A percentile compares a stretch with the other conserved stretches of the same genome.
phyloP scores from a whole-genome alignment of 2,329 filamentous ascomycete species.

The Alternaria dauci region DNA sequence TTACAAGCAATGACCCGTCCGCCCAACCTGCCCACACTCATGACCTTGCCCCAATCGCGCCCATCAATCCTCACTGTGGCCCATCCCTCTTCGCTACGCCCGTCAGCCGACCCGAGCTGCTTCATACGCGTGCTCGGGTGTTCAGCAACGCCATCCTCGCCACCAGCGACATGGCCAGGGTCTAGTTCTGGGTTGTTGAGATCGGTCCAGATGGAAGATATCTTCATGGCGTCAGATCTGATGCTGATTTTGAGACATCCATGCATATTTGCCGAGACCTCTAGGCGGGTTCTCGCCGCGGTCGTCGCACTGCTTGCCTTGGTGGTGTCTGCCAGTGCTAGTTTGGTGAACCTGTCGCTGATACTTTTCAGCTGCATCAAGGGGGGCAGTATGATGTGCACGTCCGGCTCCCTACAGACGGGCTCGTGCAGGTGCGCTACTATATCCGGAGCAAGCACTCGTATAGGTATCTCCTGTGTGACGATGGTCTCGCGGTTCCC shows the following conservation, averaged over 20 bases:
- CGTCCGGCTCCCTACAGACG: conserved; percentile 86
- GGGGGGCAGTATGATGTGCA: conserved; percentile 89
- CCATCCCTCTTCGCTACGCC: conserved; percentile 82
- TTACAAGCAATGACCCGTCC: conserved; percentile 90
- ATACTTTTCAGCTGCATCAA: conserved; percentile 90
- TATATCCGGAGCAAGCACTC: conserved; percentile 81
- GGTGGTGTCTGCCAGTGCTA: conserved; percentile 60
- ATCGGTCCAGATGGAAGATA: conserved; percentile 84
- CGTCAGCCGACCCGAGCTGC: conserved; percentile 61
- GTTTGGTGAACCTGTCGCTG: conserved; percentile 91
- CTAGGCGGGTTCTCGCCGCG: conserved; percentile 65
- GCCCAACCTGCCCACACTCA: conserved; percentile 88
- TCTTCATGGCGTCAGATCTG: conserved; percentile 82
- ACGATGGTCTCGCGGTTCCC: conserved; percentile 86
- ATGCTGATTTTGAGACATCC: conserved; percentile 83
- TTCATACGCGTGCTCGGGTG: conserved; percentile 85
- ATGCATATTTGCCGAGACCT: conserved; percentile 93
- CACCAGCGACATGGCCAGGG: conserved; percentile 72
- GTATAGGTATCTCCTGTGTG: conserved; percentile 94
- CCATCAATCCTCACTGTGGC: conserved; percentile 91
- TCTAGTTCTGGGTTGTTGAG: conserved; percentile 89
- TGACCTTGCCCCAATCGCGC: conserved; percentile 91
- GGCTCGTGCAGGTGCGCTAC: conserved; percentile 97
- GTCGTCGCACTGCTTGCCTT: conserved; percentile 49
- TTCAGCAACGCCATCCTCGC: conserved; percentile 72